These are phyloP conservation scores for Pholiota adiposa DNA, from an alignment of 1,284 basidiomycete species.

Conservation along the genomic window DNA sequence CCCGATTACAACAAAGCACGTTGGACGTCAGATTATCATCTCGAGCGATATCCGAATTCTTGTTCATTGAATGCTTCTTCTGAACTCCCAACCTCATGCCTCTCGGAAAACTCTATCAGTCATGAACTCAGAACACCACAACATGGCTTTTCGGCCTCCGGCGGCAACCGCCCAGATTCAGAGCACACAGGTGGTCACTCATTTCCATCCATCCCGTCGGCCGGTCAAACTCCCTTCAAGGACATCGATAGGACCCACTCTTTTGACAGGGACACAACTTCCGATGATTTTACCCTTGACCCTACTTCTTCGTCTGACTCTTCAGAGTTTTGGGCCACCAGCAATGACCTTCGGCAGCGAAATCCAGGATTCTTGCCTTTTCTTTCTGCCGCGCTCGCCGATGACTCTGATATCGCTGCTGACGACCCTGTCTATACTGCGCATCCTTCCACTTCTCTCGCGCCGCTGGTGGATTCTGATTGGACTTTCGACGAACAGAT, in stretches of 20 bases:
- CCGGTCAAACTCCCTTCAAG: conserved; percentile 10
- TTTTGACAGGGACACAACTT: conserved; percentile 17
- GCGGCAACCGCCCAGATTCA: too few relatives aligned
- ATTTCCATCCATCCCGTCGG: conserved; percentile 28
- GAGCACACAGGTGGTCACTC: too few relatives aligned
- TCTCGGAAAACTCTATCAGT: too few relatives aligned
- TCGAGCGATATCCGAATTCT: too few relatives aligned
- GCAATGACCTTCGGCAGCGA: background rate
- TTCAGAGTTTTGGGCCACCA: conserved; percentile 3
- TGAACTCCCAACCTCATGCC: too few relatives aligned
- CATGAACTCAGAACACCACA: too few relatives aligned
- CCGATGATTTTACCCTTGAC: conserved; percentile 12
- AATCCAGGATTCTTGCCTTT: conserved; percentile 1
- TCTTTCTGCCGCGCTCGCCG: background rate
- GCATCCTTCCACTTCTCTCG: background rate
- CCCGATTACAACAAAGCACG: too few relatives aligned
- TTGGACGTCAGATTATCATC: too few relatives aligned
- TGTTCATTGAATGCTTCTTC: too few relatives aligned
- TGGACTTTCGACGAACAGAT: conserved; percentile 8
- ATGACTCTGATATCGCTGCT: background rate
- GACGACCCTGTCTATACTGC: background rate
- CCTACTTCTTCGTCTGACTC: background rate
- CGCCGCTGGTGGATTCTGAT: background rate
- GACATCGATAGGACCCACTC: background rate
- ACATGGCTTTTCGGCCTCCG: too few relatives aligned